A percentile compares a stretch with the other conserved stretches of the same genome.
phyloP scores from a whole-genome alignment of 441 rosid genomes.

The Syzygium malaccense region DNA sequence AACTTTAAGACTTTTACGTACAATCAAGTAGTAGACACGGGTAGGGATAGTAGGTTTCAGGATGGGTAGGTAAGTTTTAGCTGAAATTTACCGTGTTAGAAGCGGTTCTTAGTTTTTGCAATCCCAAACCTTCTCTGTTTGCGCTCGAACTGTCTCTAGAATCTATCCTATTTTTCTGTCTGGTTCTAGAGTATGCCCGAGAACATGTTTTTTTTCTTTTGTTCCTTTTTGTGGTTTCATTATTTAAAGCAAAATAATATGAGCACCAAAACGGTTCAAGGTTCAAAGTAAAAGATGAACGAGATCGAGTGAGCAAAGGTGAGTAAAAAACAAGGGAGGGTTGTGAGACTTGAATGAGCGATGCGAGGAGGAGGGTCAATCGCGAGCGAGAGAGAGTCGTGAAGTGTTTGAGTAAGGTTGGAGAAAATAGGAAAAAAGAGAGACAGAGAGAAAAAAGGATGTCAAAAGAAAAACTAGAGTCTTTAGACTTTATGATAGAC shows the following conservation, averaged over 20 bases:
- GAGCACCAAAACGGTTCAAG: background rate
- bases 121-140: background rate
- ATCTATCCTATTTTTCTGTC: background rate
- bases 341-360: background rate
- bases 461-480: background rate
- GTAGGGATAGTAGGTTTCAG: no score
- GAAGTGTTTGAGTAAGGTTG: background rate
- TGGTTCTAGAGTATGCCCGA: fast-evolving
- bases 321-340: background rate
- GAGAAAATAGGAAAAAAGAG: background rate
- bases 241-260: background rate
- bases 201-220: background rate
- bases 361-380: background rate
- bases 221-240: background rate
- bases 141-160: no score
- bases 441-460: background rate
- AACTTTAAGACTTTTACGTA: background rate
- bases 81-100: background rate
- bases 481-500: background rate
- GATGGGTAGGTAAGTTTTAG: no score
- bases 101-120: no score
- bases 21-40: background rate
- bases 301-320: background rate
- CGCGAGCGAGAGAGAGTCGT: background rate
- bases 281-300: background rate